Evolutionary conservation across 441 rosid genomes (phyloP).

Genomic region (Hura crepitans): DNA sequence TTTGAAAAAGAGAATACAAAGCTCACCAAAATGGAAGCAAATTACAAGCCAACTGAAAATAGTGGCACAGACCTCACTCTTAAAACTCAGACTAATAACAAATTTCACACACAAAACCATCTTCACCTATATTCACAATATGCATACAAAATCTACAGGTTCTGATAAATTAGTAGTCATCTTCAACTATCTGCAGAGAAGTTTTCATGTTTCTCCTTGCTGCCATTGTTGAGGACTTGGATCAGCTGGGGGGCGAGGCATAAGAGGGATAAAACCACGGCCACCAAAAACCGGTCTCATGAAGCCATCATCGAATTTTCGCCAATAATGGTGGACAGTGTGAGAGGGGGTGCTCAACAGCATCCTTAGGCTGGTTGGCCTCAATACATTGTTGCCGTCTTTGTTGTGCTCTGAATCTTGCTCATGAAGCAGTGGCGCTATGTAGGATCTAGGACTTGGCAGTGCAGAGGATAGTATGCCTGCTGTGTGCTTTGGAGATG

Average conservation of each 20-base stretch:
- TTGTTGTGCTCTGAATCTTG: slow-evolving; percentile 33
- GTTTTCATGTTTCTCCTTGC: slow-evolving; percentile 20
- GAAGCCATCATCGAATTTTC: slow-evolving; percentile 63
- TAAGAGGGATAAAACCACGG: slow-evolving; percentile 54
- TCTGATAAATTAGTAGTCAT: slow-evolving; percentile 26
- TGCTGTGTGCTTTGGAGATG: slow-evolving; percentile 39
- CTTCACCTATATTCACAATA: too few relatives aligned
- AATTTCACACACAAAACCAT: slow-evolving; percentile 37
- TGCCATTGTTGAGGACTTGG: slow-evolving; percentile 37
- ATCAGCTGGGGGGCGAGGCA: slow-evolving; percentile 63
- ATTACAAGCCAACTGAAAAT: slow-evolving; percentile 23
- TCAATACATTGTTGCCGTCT: slow-evolving; percentile 25
- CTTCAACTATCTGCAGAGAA: neutral
- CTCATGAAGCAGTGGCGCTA: slow-evolving; percentile 45
- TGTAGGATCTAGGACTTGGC: slow-evolving; percentile 48
- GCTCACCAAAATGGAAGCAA: slow-evolving; percentile 17
- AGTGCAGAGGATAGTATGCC: slow-evolving; percentile 48
- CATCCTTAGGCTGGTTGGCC: slow-evolving; percentile 44
- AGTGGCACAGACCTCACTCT: slow-evolving; percentile 30
- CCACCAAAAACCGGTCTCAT: slow-evolving; percentile 90
- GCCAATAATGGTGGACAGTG: slow-evolving; percentile 72
- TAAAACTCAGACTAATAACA: slow-evolving; percentile 17
- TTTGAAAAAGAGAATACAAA: neutral
- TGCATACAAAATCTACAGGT: too few relatives aligned
- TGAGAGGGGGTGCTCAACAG: slow-evolving; percentile 55